Conservation (phyloP, 1,284 basidiomycete species). For the Ganoderma meredithae region DNA sequence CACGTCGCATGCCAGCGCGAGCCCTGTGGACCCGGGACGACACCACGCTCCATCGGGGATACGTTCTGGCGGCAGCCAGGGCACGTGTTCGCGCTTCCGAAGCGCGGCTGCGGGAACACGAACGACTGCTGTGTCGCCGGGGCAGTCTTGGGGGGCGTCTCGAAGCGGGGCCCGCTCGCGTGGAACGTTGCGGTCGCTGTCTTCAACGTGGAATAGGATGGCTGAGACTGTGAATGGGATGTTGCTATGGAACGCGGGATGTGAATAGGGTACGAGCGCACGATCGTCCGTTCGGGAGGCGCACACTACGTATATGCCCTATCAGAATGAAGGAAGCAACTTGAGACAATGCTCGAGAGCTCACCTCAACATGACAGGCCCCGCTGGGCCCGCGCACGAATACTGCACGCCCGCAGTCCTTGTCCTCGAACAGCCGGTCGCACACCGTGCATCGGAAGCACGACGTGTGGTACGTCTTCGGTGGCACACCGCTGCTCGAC, state of each 20-base stretch:
- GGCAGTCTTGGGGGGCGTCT: conserved; percentile 51
- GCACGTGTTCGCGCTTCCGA: conserved; percentile 69
- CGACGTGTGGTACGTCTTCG: conserved; percentile 69
- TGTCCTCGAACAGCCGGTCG: conserved; percentile 66
- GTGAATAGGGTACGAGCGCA: conserved; percentile 42
- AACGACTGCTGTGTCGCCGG: conserved; percentile 49
- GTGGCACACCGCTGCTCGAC: conserved; percentile 48
- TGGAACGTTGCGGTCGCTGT: conserved; percentile 37
- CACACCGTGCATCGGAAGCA: conserved; percentile 80
- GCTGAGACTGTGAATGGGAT: conserved; percentile 12
- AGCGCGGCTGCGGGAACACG: conserved; percentile 54
- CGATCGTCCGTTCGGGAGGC: conserved; percentile 56
- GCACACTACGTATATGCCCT: conserved; percentile 59
- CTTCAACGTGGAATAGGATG: conserved; percentile 30
- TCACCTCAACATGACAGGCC: conserved; percentile 76
- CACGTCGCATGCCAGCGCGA: conserved; percentile 80
- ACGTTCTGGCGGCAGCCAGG: conserved; percentile 77
- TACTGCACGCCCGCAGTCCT: conserved; percentile 63
- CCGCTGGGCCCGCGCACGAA: conserved; percentile 71
- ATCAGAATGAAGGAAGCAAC: background rate
- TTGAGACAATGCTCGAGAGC: conserved; percentile 28
- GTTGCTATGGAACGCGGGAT: conserved; percentile 37
- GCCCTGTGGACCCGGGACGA: conserved; percentile 82
- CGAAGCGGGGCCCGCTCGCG: conserved; percentile 53
- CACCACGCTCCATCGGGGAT: conserved; percentile 82